These are phyloP conservation scores for Durio zibethinus DNA, from an alignment of 345 rosid species.

Conservation along the genomic window DNA sequence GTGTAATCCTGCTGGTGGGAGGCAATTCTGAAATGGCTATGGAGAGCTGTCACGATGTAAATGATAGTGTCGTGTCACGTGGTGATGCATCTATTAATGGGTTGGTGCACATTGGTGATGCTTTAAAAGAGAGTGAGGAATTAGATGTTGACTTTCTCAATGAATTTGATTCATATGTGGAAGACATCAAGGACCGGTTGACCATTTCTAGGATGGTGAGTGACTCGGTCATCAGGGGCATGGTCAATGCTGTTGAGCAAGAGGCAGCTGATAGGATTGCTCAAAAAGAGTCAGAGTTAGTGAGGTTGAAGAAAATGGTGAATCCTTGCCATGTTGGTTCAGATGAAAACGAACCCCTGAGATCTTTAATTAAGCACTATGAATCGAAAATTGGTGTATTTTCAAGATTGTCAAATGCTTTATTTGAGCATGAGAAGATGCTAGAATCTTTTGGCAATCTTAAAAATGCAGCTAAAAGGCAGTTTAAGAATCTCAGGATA, in stretches of 20 bases:
- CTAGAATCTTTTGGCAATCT: constrained; percentile 38
- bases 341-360: constrained; percentile 19
- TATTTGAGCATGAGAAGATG: constrained; percentile 18
- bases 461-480: constrained; percentile 38
- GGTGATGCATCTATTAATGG: constrained; percentile 16
- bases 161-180: constrained; percentile 58
- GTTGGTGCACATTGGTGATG: constrained; percentile 12
- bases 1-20: constrained; percentile 6
- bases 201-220: constrained; percentile 73
- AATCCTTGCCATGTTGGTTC: constrained; percentile 26
- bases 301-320: constrained; percentile 41
- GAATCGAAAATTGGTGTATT: constrained; percentile 8
- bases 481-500: constrained; percentile 52
- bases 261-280: constrained; percentile 66
- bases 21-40: constrained; percentile 19
- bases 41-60: constrained; percentile 30
- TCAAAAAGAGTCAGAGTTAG: constrained; percentile 60
- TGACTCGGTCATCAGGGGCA: constrained; percentile 71
- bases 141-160: constrained; percentile 40
- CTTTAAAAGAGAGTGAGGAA: constrained; percentile 45
- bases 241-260: constrained; percentile 59
- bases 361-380: constrained; percentile 1
- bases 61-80: constrained; percentile 20
- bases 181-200: constrained; percentile 53
- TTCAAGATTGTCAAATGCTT: constrained; percentile 20